Conservation (phyloP, 371 early-diverging fungal genomes). For the Mortierella sp. region DNA sequence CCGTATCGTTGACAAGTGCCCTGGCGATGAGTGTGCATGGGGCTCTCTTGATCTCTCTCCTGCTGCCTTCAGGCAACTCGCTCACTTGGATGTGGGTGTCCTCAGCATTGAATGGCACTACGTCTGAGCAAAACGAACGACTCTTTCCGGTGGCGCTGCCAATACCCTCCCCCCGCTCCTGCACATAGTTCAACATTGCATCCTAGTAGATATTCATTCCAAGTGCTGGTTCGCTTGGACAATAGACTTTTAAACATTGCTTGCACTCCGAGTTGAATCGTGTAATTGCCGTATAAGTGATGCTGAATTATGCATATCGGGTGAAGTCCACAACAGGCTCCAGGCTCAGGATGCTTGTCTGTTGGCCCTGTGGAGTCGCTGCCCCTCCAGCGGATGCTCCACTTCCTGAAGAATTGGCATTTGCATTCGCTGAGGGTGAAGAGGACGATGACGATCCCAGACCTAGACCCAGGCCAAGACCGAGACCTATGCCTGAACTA, state of each 20-base stretch:
- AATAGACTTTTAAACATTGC: not conserved
- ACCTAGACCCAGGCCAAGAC: constrained; percentile 41
- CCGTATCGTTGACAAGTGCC: constrained; percentile 47
- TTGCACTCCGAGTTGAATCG: not conserved
- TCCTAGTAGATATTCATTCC: too few relatives aligned
- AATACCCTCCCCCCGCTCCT: constrained; percentile 1
- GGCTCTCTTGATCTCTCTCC: constrained; percentile 46
- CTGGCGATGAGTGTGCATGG: constrained; percentile 35
- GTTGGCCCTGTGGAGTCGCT: constrained; percentile 16
- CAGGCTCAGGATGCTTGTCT: constrained; percentile 50
- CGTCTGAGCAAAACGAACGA: constrained; percentile 11
- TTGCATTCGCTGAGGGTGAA: constrained; percentile 1
- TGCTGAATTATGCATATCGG: constrained; percentile 58
- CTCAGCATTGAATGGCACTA: constrained; percentile 44
- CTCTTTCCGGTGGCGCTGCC: too few relatives aligned
- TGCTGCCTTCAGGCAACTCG: constrained; percentile 36
- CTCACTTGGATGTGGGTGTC: constrained; percentile 25
- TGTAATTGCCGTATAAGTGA: too few relatives aligned
- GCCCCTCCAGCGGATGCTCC: not conserved
- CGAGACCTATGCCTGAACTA: constrained; percentile 32
- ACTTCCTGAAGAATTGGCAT: constrained; percentile 4
- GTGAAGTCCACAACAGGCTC: constrained; percentile 72
- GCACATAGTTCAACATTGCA: too few relatives aligned
- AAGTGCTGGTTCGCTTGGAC: not conserved
- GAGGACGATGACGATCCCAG: constrained; percentile 21